A percentile compares a stretch with the other conserved stretches of the same genome.
phyloP scores from a whole-genome alignment of 306 rosid species.

The Bauhinia variegata region DNA sequence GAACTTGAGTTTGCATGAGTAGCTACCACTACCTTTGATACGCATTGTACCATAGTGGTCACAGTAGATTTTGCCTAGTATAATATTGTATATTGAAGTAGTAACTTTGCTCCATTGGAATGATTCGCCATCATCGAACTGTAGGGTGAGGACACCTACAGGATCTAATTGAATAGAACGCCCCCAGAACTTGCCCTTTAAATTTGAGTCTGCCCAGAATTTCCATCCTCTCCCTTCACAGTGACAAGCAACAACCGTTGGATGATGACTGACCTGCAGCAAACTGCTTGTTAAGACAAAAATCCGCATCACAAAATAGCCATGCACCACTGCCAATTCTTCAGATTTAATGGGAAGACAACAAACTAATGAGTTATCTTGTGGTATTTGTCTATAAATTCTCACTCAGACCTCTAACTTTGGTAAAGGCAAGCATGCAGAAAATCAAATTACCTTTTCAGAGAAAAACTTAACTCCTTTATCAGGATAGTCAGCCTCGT shows the following conservation, averaged over 20 bases:
- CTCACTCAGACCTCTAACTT: slow-evolving; percentile 12
- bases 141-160: slow-evolving; percentile 88
- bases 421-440: slow-evolving; percentile 9
- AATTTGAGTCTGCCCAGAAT: slow-evolving; percentile 97
- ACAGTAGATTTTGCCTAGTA: slow-evolving; percentile 91
- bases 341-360: slow-evolving; percentile 24
- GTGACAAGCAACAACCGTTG: slow-evolving; percentile 97
- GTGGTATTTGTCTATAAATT: not conserved
- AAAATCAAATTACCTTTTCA: slow-evolving; percentile 67
- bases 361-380: slow-evolving; percentile 23
- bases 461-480: slow-evolving; percentile 91
- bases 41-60: slow-evolving; percentile 99
- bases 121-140: slow-evolving; percentile 86
- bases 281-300: slow-evolving; percentile 51
- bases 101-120: slow-evolving; percentile 99
- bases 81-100: slow-evolving; percentile 95
- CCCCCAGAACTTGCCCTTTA: slow-evolving; percentile 98
- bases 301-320: slow-evolving; percentile 33
- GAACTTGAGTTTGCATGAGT: slow-evolving; percentile 97
- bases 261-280: slow-evolving; percentile 97
- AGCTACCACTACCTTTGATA: slow-evolving; percentile 86
- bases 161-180: slow-evolving; percentile 98
- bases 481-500: slow-evolving; percentile 97
- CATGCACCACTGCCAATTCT: slow-evolving; percentile 22
- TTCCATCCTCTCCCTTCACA: slow-evolving; percentile 95